Base-by-base conservation (phyloP, 2,329 filamentous ascomycete genomes). In the Calycina herbarum region DNA sequence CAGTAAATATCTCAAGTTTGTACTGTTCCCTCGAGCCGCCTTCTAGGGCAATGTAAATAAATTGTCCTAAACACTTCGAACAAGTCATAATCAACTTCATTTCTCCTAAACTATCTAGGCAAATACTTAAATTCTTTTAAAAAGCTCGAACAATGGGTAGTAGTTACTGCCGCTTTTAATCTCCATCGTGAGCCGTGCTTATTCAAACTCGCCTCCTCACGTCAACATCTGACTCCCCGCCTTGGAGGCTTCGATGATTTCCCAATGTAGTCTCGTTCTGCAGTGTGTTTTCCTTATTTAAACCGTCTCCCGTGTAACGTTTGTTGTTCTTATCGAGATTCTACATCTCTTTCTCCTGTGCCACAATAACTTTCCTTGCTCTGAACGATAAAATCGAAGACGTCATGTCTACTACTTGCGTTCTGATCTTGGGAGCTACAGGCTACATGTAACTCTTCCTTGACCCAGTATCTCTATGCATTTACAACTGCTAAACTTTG, bases 381-480 rank as follows among this genome's bases (percentile, higher is more conserved):
- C 45, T 24, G n/a, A 20, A 10, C n/a, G 8, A 20, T 8, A 51
- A 51, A 29, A 20, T 24, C 45, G n/a, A 20, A 51, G 7, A 51
- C n/a, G 48, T 24, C 48, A 54, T 54, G 48, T 24, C 31, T 2
- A 62, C 61, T 15, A 62, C 61, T 15, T 58, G 62, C n/a, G 66
- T 72, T 45, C 62, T 72, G 51, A 29, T 71, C 29, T 33, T 69
- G 5, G 70, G 70, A 20, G 64, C 65, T 17, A 72, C 70, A 33
- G 70, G 70, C n/a, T 71, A 72, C 35, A 69, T 72, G 64, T 68
- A 64, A 54, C 27, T 17, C 29, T 20, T 20, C 56, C 57, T 33
- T 35, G 17, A 17, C 27, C 4, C 56, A 10, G 27, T 5, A 31
- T 57, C 29, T 33, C 11, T 57, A 13, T 24, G 11, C 11, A 5